Conservation (phyloP, 306 rosid species). For the Oxytropis ochrocephala region DNA sequence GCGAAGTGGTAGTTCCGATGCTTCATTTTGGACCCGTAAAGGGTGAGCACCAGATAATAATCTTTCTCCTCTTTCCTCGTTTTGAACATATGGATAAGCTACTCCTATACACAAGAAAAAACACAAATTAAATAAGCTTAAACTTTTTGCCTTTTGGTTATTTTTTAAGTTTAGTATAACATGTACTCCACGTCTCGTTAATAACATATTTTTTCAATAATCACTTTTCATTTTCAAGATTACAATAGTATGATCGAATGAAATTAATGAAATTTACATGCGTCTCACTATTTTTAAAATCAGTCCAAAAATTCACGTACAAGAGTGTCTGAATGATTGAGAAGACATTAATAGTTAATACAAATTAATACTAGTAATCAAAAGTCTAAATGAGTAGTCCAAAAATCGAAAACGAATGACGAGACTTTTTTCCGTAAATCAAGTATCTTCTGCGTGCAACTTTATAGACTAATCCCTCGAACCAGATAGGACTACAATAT, state of each 20-base stretch:
- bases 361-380: neutral
- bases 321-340: neutral
- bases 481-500: no score
- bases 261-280: no score
- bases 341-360: neutral
- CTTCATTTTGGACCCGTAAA: neutral
- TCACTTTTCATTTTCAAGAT: no score
- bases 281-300: no score
- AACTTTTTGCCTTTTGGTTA: neutral
- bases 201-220: no score
- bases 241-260: no score
- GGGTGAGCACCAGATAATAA: neutral
- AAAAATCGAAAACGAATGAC: neutral
- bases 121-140: neutral
- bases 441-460: no score
- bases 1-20: conserved; percentile 12
- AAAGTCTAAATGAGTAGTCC: conserved; percentile 1
- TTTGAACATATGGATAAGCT: neutral
- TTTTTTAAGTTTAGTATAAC: neutral
- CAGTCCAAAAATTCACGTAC: neutral
- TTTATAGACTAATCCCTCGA: no score
- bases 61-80: neutral
- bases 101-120: no score
- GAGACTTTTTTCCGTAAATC: neutral
- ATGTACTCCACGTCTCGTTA: no score